phyloP scores from a whole-genome alignment of 441 rosid species.

The Gossypium gossypioides region DNA sequence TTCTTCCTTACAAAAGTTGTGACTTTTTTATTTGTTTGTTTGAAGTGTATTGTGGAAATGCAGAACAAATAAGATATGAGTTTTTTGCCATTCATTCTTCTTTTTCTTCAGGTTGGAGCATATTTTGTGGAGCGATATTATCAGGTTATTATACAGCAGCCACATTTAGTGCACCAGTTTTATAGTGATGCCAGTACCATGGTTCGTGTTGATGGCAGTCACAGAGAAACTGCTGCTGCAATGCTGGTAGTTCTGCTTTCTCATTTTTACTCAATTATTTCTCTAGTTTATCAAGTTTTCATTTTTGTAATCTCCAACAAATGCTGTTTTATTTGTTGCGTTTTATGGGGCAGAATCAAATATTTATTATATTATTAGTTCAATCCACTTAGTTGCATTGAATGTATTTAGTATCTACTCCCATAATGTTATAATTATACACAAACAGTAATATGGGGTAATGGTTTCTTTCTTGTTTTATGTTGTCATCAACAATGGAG shows the following conservation, averaged over 20 bases:
- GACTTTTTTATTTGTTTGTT: not conserved
- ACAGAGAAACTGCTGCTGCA: constrained; percentile 49
- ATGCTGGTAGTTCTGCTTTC: constrained; percentile 44
- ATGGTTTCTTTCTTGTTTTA: not conserved
- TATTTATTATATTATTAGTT: not conserved
- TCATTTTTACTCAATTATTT: not conserved
- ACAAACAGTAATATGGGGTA: not conserved
- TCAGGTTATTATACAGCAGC: constrained; percentile 66
- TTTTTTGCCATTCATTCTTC: not conserved
- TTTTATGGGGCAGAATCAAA: not conserved
- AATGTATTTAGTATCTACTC: not conserved
- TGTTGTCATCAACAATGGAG: not conserved
- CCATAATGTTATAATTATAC: not conserved
- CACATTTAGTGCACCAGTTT: constrained; percentile 65
- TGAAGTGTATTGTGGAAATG: not conserved
- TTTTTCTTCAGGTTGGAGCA: constrained; percentile 55
- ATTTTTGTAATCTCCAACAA: not conserved
- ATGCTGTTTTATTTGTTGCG: not conserved
- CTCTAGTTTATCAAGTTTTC: not conserved
- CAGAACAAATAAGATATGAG: not conserved
- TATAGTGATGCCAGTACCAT: constrained; percentile 71
- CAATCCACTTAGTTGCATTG: not conserved
- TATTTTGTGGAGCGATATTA: constrained; percentile 84
- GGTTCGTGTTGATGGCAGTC: constrained; percentile 63
- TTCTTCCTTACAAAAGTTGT: not conserved